Evolutionary conservation across 257 asterid genomes (phyloP), one percentile per base, ranked within the genome.

Genomic region (Solanum stenotomum): DNA sequence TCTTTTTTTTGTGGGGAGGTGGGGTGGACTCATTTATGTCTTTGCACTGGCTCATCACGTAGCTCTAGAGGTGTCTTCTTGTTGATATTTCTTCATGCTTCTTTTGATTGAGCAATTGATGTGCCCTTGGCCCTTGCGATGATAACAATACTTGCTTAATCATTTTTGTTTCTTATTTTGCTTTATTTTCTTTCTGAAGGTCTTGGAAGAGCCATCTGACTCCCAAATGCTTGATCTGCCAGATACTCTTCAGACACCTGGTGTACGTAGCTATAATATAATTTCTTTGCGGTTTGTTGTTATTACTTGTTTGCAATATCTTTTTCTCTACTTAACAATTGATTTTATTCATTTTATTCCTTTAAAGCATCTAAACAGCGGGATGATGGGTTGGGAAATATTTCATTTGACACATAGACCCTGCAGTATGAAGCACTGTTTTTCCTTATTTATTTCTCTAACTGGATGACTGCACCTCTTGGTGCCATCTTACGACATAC

Each of bases 211-310:
- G 89, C 94, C 94, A 63, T 92, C 95, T 56, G 94, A 93, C 74
- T 85, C 93, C 42, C 95, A 91, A 87, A 79, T 88, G 87, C 59
- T 87, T 78, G 98, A 91, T 87, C 89, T 61, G 91, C 95, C 91
- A 87, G 95, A 95, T 88, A 91, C 91, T 91, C 88, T 95, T 89
- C 96, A 91, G 91, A 96, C 99, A 85, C 98, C 99, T 74, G 90
- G 88, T 74, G 98, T 96, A 96, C 59, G 98, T 88, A 86, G 20
- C 86, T 89, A 86, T 31, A 7, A 77, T 15, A 56, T 25, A 4
- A 11, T 56, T 81, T 81, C 31, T 44, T 11, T 29, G n/a, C 29
- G 23, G 35, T 85, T 87, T 10, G 44, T 71, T 20, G 25, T 25
- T 49, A 44, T 38, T 16, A 75, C 71, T 56, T 25, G 49, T 76